Evolutionary conservation across 768 basidiomycete genomes (phyloP), one percentile per base, ranked within the genome.

Genomic region (Auricularia cornea): DNA sequence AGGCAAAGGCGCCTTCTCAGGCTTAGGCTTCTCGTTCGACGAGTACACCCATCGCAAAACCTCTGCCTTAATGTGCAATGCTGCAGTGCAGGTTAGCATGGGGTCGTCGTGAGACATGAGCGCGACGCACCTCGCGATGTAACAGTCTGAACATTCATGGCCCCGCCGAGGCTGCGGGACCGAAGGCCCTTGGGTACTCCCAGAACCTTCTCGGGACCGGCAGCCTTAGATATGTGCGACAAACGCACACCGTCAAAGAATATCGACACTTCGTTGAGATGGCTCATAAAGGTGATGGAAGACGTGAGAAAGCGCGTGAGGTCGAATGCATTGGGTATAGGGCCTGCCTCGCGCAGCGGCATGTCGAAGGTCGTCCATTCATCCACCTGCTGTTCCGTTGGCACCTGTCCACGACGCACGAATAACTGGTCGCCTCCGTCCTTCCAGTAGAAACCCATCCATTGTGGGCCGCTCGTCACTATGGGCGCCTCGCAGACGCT

Each of bases 381-480:
- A 60, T 72, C 71, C 18, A 74, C 74, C 11, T 60, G 62, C 60
- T 69, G 38, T 26, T 76, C 67, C 32, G 70, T 68, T 23, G 85
- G 81, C 40, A 91, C 76, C 51, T 78, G 74, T 8, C 93, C 94
- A 38, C 92, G 84, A 38, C 93, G 85, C 18, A 89, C 94, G 68
- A 88, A 90, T 1, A 98, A 81, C 88, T 93, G 60, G 28, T 94
- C 92, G 70, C 94, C 92, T 69, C 90, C 89, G 69, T 90, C 91
- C 71, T 93, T 94, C 93, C 93, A 98, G 72, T 95, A 91, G 72
- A 97, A 98, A 0, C 87, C 89, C 94, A 96, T 96, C 85, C 92
- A 94, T 70, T 90, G 84, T 33, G 68, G 67, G 4, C 85, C 93
- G 83, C 71, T 65, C 59, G 73, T 72, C n/a, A 78, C 80, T 38